Percentiles rank a stretch among this genome's conserved stretches.
Conservation (phyloP, 352 stramenopile genomes). For the Peronospora farinosa region DNA sequence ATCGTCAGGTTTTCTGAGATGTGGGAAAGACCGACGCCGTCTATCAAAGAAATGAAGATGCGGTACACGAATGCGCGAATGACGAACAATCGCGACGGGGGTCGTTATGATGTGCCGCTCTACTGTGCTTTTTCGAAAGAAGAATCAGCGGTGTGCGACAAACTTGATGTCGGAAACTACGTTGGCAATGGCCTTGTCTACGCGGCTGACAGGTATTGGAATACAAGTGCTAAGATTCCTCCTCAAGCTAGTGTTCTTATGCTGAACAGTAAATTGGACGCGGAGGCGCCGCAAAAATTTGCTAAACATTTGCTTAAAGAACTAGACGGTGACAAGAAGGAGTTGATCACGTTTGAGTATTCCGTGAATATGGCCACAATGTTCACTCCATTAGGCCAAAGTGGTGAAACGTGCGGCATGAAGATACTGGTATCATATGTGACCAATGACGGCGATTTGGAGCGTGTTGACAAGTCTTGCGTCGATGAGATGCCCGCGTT, state of each 20-base stretch:
- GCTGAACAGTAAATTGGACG: slow-evolving; percentile 44
- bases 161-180: slow-evolving; percentile 13
- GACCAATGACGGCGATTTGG: slow-evolving; percentile 26
- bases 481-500: too few relatives aligned
- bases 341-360: too few relatives aligned
- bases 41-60: slow-evolving; percentile 1
- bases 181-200: slow-evolving; percentile 26
- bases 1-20: slow-evolving; percentile 49
- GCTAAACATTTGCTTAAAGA: slow-evolving; percentile 30
- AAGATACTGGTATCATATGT: slow-evolving; percentile 42
- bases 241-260: slow-evolving; percentile 38
- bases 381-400: not conserved
- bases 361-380: slow-evolving; percentile 9
- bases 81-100: slow-evolving; percentile 12
- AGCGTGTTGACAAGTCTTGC: slow-evolving; percentile 31
- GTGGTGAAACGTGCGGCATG: slow-evolving; percentile 37
- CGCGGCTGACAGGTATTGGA: slow-evolving; percentile 45
- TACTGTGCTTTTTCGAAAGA: too few relatives aligned
- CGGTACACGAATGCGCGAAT: slow-evolving; percentile 23
- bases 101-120: too few relatives aligned
- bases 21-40: slow-evolving; percentile 34
- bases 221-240: slow-evolving; percentile 33
- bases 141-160: too few relatives aligned
- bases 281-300: slow-evolving; percentile 48
- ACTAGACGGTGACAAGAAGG: slow-evolving; percentile 25